phyloP scores from a whole-genome alignment of 148 eudicot species.

The Rhododendron simsii region DNA sequence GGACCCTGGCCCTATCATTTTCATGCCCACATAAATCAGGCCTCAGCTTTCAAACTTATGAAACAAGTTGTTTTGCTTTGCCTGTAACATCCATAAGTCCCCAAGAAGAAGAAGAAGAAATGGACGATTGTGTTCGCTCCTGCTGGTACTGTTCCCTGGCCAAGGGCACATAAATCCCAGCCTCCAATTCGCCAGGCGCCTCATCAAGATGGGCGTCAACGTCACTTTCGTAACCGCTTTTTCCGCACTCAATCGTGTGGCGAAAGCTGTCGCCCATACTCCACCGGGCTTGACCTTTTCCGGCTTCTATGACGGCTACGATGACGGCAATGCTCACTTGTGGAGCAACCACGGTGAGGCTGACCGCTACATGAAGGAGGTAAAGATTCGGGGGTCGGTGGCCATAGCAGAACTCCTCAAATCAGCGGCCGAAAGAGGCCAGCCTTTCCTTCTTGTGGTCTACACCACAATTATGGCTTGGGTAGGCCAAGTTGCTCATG shows the following conservation, averaged over 20 bases:
- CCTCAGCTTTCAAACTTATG: neutral
- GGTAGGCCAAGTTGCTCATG: conserved; percentile 44
- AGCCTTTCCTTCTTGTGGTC: conserved; percentile 29
- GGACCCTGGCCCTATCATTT: neutral
- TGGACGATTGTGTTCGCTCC: conserved; percentile 19
- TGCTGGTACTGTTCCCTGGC: conserved; percentile 23
- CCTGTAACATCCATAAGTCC: neutral
- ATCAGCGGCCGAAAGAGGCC: conserved; percentile 14
- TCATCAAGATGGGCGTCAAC: conserved; percentile 20
- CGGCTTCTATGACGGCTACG: conserved; percentile 35
- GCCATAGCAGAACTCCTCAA: conserved; percentile 16
- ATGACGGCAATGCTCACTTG: conserved; percentile 6
- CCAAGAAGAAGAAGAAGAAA: neutral
- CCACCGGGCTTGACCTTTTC: neutral
- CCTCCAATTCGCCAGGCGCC: conserved; percentile 48
- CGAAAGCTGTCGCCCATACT: neutral
- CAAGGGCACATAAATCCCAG: conserved; percentile 63
- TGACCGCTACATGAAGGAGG: conserved; percentile 6
- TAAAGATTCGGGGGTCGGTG: conserved; percentile 16
- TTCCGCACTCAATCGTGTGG: conserved; percentile 1
- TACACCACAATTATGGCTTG: conserved; percentile 35
- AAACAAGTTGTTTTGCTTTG: neutral
- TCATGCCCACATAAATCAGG: neutral
- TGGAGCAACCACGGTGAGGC: neutral
- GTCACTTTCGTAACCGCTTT: conserved; percentile 44